Evolutionary conservation across 208 protist species (phyloP).

Genomic region (Novymonas esmeraldas): DNA sequence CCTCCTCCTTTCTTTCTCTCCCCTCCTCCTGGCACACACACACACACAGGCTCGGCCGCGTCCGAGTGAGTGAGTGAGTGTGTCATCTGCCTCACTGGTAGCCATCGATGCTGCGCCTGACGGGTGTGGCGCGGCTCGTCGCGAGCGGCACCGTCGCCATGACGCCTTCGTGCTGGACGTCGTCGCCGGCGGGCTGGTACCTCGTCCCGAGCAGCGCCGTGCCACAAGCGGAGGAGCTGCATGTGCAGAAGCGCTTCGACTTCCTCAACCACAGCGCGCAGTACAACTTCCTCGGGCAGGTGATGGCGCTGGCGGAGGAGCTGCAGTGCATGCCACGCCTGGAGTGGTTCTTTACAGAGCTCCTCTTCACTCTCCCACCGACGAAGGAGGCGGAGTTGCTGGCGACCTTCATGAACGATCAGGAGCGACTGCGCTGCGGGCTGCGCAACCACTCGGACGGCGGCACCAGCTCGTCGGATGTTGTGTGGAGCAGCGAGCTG

Average conservation of each 20-base stretch:
- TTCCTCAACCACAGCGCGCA: conserved; percentile 84
- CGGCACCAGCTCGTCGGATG: conserved; percentile 60
- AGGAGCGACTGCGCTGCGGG: conserved; percentile 75
- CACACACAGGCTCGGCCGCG: background rate
- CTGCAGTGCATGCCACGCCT: conserved; percentile 71
- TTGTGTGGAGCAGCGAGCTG: conserved; percentile 77
- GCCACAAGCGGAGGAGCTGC: conserved; percentile 51
- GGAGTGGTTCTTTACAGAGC: conserved; percentile 87
- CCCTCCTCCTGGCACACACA: no score
- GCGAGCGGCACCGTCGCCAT: conserved; percentile 28
- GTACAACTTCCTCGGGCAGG: conserved; percentile 81
- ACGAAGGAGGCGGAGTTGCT: conserved; percentile 67
- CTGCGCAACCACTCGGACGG: conserved; percentile 71
- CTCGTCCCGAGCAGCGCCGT: conserved; percentile 52
- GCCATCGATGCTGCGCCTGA: conserved; percentile 10
- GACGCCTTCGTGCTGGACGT: conserved; percentile 69
- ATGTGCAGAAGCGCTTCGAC: conserved; percentile 71
- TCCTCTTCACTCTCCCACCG: conserved; percentile 70
- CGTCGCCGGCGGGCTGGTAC: conserved; percentile 65
- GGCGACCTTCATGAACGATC: conserved; percentile 88
- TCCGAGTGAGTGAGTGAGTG: no score
- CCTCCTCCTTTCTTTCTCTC: background rate
- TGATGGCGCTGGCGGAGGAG: conserved; percentile 83
- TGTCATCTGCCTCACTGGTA: background rate
- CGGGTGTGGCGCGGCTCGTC: conserved; percentile 5